These are phyloP conservation scores for Lactarius deliciosus DNA, from an alignment of 768 basidiomycete species.

Conservation along the genomic window DNA sequence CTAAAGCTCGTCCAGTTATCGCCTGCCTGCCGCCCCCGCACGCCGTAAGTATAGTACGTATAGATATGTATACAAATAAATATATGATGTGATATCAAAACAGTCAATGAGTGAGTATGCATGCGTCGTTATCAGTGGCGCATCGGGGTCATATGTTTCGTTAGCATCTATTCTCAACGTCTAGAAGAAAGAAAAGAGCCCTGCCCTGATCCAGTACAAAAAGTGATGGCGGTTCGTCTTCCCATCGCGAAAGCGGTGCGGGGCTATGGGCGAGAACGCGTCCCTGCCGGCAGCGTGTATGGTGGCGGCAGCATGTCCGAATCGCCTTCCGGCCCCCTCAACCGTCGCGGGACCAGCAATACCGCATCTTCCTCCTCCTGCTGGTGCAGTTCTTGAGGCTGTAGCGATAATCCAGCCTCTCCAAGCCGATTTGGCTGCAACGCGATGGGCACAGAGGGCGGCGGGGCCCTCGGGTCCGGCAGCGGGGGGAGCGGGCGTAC, in stretches of 20 bases:
- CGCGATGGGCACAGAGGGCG: neutral
- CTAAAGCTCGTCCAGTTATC: neutral
- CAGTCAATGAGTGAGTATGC: neutral
- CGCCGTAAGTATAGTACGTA: neutral
- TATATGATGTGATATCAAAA: neutral
- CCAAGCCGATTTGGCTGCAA: constrained; percentile 13
- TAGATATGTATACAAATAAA: neutral
- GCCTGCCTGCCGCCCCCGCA: neutral
- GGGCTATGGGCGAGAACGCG: too few relatives aligned
- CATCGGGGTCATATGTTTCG: neutral
- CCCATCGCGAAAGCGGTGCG: neutral
- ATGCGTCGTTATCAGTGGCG: neutral
- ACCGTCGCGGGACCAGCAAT: neutral
- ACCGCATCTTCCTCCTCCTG: neutral
- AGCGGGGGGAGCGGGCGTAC: neutral
- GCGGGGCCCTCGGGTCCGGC: neutral
- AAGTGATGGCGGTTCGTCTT: neutral
- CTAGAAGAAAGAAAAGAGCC: neutral
- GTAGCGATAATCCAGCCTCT: neutral
- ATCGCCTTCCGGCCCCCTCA: neutral
- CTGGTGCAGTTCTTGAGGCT: neutral
- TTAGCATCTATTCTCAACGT: neutral
- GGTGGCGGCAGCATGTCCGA: constrained; percentile 7
- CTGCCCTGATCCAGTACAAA: neutral
- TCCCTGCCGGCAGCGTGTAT: neutral